A percentile compares a stretch with the other conserved stretches of the same genome.
phyloP scores from a whole-genome alignment of 805 yeast genomes.

The Nakazawaea anatomiae region DNA sequence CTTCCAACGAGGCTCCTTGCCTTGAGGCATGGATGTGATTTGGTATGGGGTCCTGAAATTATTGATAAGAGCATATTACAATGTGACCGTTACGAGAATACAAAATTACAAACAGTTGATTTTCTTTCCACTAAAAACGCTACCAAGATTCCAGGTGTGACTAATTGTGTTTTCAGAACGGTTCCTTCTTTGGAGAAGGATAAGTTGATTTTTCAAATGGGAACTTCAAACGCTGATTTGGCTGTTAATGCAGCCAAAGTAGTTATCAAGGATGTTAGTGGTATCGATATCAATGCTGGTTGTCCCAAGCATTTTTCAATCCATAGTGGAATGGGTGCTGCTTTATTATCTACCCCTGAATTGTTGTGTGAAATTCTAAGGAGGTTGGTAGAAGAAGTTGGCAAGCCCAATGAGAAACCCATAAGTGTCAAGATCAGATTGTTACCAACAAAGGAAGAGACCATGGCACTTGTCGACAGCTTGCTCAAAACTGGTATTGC shows the following conservation, averaged over 20 bases:
- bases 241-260: conserved; percentile 86
- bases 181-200: conserved; percentile 55
- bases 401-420: conserved; percentile 68
- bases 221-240: conserved; percentile 74
- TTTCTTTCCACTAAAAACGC: conserved; percentile 36
- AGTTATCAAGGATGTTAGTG: conserved; percentile 83
- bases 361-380: conserved; percentile 61
- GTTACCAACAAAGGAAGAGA: conserved; percentile 54
- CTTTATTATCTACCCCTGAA: conserved; percentile 78
- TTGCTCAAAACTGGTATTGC: conserved; percentile 74
- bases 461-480: conserved; percentile 52
- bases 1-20: conserved; percentile 83
- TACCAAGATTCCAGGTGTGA: conserved; percentile 38
- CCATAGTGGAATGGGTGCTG: conserved; percentile 98
- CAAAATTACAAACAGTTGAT: conserved; percentile 53
- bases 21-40: conserved; percentile 80
- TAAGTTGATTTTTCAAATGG: conserved; percentile 81
- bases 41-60: conserved; percentile 96
- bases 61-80: conserved; percentile 77
- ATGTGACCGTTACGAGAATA: conserved; percentile 61
- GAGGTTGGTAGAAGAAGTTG: conserved; percentile 72
- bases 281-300: conserved; percentile 92
- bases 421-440: conserved; percentile 89
- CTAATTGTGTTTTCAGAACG: conserved; percentile 69
- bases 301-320: conserved; percentile 95